A percentile compares a stretch with the other conserved stretches of the same genome.
phyloP scores from a whole-genome alignment of 306 rosid genomes.

The Carpinus fangiana region DNA sequence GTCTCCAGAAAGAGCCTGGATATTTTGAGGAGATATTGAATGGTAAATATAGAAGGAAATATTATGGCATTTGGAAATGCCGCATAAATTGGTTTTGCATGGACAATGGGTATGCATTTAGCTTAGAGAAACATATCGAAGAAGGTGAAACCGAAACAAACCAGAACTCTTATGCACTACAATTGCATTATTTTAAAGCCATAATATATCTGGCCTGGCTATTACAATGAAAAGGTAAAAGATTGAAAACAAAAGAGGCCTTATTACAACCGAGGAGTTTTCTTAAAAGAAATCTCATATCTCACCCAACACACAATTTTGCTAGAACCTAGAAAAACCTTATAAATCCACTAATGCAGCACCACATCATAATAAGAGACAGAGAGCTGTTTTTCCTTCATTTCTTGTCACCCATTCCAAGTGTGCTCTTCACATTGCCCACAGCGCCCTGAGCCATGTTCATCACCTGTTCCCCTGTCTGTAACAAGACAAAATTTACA shows the following conservation, averaged over 20 bases:
- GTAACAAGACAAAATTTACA: slow-evolving; percentile 7
- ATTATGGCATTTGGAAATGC: neutral
- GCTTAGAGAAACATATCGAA: neutral
- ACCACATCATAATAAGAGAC: slow-evolving; percentile 8
- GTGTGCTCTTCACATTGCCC: slow-evolving; percentile 59
- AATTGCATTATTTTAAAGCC: slow-evolving; percentile 1
- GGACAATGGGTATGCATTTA: too few species aligned
- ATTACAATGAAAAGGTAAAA: neutral
- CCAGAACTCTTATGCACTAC: neutral
- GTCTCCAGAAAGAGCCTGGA: too few species aligned
- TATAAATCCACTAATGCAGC: slow-evolving; percentile 26
- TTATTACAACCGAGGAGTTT: slow-evolving; percentile 25
- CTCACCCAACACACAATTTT: neutral
- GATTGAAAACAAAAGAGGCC: neutral
- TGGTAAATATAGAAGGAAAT: too few species aligned
- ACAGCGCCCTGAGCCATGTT: slow-evolving; percentile 62
- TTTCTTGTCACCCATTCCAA: slow-evolving; percentile 57
- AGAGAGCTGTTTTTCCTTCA: slow-evolving; percentile 12
- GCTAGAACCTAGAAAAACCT: neutral
- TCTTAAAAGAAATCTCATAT: neutral
- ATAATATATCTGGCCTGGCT: slow-evolving; percentile 4
- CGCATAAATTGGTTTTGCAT: neutral
- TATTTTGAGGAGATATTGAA: too few species aligned
- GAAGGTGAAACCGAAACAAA: neutral
- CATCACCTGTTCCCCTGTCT: slow-evolving; percentile 67